phyloP scores from a whole-genome alignment of 768 basidiomycete genomes.

The Amanita pallidorosea region DNA sequence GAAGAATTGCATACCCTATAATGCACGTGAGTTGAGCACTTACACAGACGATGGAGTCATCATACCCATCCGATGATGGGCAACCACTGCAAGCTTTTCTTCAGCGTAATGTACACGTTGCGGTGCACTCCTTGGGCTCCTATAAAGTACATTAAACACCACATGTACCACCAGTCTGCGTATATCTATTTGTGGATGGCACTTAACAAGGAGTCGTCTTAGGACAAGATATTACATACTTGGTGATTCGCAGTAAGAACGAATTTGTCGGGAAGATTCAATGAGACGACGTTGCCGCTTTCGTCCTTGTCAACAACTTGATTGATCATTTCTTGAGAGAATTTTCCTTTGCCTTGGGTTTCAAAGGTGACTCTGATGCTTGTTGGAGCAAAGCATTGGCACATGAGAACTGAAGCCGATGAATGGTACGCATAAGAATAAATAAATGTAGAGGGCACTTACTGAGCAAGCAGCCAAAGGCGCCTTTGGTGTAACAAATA shows the following conservation, averaged over 20 bases:
- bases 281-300: conserved; percentile 41
- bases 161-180: conserved; percentile 83
- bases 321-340: conserved; percentile 50
- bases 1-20: conserved; percentile 89
- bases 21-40: conserved; percentile 1
- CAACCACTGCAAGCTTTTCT: conserved; percentile 77
- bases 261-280: conserved; percentile 69
- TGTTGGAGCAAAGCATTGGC: conserved; percentile 76
- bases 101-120: conserved; percentile 84
- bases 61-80: conserved; percentile 85
- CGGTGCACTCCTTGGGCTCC: conserved; percentile 48
- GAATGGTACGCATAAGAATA: background rate
- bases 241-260: conserved; percentile 93
- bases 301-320: conserved; percentile 44
- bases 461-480: conserved; percentile 71
- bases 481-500: conserved; percentile 73
- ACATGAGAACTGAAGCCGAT: conserved; percentile 50
- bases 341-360: conserved; percentile 50
- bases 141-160: conserved; percentile 71
- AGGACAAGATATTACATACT: conserved; percentile 27
- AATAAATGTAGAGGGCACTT: background rate
- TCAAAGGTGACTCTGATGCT: conserved; percentile 66
- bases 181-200: conserved; percentile 40
- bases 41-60: conserved; percentile 12
- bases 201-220: background rate